A percentile compares a stretch with the other conserved stretches of the same genome.
Evolutionary conservation across 2,329 filamentous ascomycete species (phyloP).

Genomic region (Bisporella sp.): DNA sequence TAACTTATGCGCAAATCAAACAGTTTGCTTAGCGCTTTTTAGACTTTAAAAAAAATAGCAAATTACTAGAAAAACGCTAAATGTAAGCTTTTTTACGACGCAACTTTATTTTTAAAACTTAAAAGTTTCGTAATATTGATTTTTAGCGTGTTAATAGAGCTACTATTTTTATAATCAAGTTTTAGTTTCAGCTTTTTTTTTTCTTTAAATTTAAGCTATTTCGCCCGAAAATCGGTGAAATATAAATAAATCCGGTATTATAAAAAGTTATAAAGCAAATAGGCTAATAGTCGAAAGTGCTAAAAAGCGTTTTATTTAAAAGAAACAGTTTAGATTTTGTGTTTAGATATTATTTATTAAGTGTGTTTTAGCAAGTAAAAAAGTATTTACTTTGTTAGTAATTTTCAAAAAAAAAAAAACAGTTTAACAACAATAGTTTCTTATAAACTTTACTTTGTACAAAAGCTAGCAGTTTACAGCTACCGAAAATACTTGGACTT

Average conservation of each 20-base stretch:
- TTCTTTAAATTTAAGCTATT: neutral
- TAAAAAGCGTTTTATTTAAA: slow-evolving; percentile 1
- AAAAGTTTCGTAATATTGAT: neutral
- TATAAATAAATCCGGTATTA: slow-evolving; percentile 3
- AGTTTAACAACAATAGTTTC: slow-evolving; percentile 6
- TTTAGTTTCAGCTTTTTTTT: neutral
- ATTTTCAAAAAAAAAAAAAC: slow-evolving; percentile 8
- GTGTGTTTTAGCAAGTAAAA: neutral
- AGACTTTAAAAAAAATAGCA: neutral
- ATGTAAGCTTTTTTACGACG: neutral
- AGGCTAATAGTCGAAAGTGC: neutral
- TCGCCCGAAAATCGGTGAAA: slow-evolving; percentile 2
- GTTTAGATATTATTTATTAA: slow-evolving; percentile 2
- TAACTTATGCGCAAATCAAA: neutral
- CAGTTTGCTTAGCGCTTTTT: neutral
- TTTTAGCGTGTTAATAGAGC: slow-evolving; percentile 1
- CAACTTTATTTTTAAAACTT: slow-evolving; percentile 1
- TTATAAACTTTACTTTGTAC: neutral
- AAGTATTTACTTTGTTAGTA: neutral
- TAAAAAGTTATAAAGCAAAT: slow-evolving; percentile 1
- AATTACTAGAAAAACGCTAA: neutral
- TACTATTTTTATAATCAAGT: slow-evolving; percentile 2
- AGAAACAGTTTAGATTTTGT: slow-evolving; percentile 1
- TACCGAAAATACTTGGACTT: slow-evolving; percentile 5
- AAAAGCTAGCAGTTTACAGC: slow-evolving; percentile 4